Evolutionary conservation across 306 rosid genomes (phyloP).

Genomic region (Cercis canadensis): DNA sequence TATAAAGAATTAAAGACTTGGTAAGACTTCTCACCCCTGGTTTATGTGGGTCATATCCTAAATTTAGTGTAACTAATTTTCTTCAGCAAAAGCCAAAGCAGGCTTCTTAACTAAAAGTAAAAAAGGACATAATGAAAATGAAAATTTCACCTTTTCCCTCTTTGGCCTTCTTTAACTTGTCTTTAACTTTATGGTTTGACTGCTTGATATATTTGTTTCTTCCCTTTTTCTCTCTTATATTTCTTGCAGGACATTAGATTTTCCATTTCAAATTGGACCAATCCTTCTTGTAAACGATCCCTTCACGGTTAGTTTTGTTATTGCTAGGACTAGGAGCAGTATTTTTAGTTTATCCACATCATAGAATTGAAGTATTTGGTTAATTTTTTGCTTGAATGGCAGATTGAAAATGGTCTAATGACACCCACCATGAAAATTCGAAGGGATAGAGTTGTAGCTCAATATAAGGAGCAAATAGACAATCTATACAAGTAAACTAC

Average conservation of each 20-base stretch:
- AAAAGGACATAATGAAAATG: background rate
- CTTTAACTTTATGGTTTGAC: background rate
- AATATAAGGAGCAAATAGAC: slow-evolving; percentile 69
- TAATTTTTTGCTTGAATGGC: slow-evolving; percentile 42
- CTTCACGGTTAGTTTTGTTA: slow-evolving; percentile 69
- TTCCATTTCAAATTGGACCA: slow-evolving; percentile 88
- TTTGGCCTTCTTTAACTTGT: slow-evolving; percentile 3
- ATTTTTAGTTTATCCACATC: slow-evolving; percentile 11
- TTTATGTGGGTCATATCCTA: too few species aligned
- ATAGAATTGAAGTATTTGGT: slow-evolving; percentile 16
- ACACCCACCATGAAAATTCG: slow-evolving; percentile 94
- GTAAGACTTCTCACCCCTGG: slow-evolving; percentile 46
- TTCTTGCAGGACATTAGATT: slow-evolving; percentile 72
- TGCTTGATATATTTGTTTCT: background rate
- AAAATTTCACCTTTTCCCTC: background rate
- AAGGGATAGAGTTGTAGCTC: slow-evolving; percentile 71
- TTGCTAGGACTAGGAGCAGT: background rate
- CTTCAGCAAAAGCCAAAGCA: background rate
- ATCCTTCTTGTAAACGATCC: slow-evolving; percentile 75
- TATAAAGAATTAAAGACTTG: slow-evolving; percentile 67
- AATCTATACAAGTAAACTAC: slow-evolving; percentile 61
- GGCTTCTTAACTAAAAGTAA: background rate
- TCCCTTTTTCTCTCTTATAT: slow-evolving; percentile 7
- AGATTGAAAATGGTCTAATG: slow-evolving; percentile 89
- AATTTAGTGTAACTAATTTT: background rate